Conservation (phyloP, 2,329 filamentous ascomycete species). For the Colletotrichum chrysophilum region DNA sequence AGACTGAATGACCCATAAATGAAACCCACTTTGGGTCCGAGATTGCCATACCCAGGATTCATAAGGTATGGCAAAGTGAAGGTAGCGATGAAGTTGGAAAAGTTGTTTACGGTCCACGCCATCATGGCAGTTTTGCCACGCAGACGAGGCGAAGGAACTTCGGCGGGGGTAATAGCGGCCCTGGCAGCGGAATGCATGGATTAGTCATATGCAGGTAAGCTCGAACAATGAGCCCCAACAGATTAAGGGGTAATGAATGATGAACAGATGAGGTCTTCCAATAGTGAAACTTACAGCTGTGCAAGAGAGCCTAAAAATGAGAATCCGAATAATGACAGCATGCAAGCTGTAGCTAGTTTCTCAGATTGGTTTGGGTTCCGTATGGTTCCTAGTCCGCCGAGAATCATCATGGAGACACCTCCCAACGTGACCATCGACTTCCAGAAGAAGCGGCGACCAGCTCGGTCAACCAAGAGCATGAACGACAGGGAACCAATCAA, state of each 20-base stretch:
- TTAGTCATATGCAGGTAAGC: neutral
- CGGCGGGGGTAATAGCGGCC: neutral
- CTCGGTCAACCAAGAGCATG: neutral
- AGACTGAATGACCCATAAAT: neutral
- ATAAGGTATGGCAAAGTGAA: neutral
- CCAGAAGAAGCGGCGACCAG: neutral
- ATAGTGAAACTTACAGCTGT: neutral
- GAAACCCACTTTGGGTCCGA: neutral
- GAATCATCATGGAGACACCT: neutral
- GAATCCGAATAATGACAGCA: neutral
- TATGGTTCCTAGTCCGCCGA: neutral
- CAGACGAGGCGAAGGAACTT: neutral
- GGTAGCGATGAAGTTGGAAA: neutral
- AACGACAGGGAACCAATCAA: neutral
- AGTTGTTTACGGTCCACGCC: neutral
- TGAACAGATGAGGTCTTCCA: neutral
- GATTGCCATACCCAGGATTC: neutral
- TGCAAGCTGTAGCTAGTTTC: neutral
- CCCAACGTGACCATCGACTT: neutral
- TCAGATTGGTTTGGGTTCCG: neutral
- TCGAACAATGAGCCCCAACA: neutral
- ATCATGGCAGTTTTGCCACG: neutral
- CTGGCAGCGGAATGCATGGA: too few relatives aligned
- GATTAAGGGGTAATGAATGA: neutral
- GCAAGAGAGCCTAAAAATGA: neutral